These are phyloP conservation scores for Dimocarpus longan DNA, from an alignment of 345 rosid species.

Conservation along the genomic window DNA sequence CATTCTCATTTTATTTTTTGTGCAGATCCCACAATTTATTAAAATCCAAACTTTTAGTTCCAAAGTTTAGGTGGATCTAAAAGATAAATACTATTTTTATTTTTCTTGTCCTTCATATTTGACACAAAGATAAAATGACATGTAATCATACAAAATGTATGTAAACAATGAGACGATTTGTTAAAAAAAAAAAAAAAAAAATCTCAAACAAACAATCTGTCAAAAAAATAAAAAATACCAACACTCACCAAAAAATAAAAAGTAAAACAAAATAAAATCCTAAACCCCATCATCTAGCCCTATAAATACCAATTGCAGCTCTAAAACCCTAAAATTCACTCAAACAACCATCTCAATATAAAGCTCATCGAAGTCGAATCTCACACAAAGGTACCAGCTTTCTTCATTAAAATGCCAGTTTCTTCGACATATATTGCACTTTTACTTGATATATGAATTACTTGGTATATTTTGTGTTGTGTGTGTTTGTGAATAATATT, in stretches of 20 bases:
- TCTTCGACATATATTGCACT: background rate
- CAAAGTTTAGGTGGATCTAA: too few relatives aligned
- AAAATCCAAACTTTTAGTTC: too few relatives aligned
- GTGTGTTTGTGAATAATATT: background rate
- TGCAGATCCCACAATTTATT: too few relatives aligned
- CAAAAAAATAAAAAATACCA: background rate
- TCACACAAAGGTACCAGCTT: constrained; percentile 2
- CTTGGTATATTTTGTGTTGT: background rate
- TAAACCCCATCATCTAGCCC: background rate
- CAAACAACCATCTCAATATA: background rate
- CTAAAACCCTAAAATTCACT: background rate
- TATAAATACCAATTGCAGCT: background rate
- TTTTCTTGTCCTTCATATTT: too few relatives aligned
- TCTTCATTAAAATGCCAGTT: background rate
- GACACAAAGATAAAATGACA: too few relatives aligned
- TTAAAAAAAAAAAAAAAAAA: too few relatives aligned
- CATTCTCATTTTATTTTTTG: too few relatives aligned
- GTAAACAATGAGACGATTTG: too few relatives aligned
- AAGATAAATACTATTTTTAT: too few relatives aligned
- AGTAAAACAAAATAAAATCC: background rate
- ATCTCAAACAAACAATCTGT: background rate
- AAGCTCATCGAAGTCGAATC: background rate
- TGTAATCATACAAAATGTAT: too few relatives aligned
- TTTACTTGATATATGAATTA: background rate
- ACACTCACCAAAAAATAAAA: background rate